A percentile compares a stretch with the other conserved stretches of the same genome.
These are phyloP conservation scores for Solanum phureja DNA, from an alignment of 257 asterid genomes.

Conservation along the genomic window DNA sequence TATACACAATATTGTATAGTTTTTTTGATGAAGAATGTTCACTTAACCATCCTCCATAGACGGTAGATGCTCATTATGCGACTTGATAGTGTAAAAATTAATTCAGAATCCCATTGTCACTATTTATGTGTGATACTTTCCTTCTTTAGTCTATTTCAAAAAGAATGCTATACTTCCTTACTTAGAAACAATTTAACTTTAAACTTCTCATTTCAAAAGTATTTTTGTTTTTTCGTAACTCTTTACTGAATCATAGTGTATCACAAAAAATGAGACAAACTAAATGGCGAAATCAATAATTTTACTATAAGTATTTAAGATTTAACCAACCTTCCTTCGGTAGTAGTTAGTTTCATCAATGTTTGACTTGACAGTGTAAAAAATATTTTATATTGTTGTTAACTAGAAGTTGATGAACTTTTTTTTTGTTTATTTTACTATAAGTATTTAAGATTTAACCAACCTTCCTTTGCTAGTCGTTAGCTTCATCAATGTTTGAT, in stretches of 20 bases:
- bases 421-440: neutral
- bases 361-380: too few relatives aligned
- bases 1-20: too few relatives aligned
- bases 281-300: too few relatives aligned
- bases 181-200: neutral
- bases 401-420: too few relatives aligned
- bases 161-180: neutral
- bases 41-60: too few relatives aligned
- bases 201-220: neutral
- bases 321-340: too few relatives aligned
- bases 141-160: neutral
- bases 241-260: neutral
- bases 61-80: neutral
- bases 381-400: too few relatives aligned
- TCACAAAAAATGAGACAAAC: neutral
- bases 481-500: neutral
- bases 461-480: accelerated
- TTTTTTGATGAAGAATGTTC: too few relatives aligned
- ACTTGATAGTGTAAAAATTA: neutral
- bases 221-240: neutral
- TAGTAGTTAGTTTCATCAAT: too few relatives aligned
- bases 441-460: too few relatives aligned
- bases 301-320: too few relatives aligned
- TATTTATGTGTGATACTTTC: neutral
- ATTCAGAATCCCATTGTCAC: neutral